These are phyloP conservation scores for Scheffersomyces stambukii DNA, from an alignment of 1,139 yeast genomes.

Conservation along the genomic window DNA sequence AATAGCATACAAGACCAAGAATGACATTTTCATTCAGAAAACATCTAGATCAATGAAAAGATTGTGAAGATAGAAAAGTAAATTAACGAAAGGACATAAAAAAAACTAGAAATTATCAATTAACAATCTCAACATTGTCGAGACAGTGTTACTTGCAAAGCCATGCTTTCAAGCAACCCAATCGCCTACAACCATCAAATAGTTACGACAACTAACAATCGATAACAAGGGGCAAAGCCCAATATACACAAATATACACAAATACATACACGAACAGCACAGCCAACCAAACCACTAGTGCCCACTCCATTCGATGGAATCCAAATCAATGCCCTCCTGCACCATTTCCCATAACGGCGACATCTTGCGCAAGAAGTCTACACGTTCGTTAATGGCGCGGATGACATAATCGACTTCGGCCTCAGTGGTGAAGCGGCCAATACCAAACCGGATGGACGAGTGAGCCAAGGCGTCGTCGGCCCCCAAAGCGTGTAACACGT, in stretches of 20 bases:
- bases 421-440: constrained; percentile 96
- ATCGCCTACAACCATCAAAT: no score
- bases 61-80: no score
- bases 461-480: constrained; percentile 98
- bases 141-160: no score
- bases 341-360: constrained; percentile 99
- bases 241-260: constrained; percentile 2
- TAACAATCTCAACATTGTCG: no score
- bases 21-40: no score
- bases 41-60: no score
- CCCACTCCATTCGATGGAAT: constrained; percentile 96
- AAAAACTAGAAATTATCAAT: no score
- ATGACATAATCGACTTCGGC: constrained; percentile 92
- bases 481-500: constrained; percentile 93
- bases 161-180: no score
- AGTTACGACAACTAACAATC: neutral
- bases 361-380: constrained; percentile 84
- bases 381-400: constrained; percentile 83
- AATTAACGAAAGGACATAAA: no score
- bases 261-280: constrained; percentile 2
- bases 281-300: constrained; percentile 34
- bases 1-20: no score
- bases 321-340: constrained; percentile 94
- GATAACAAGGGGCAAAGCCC: no score
- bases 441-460: constrained; percentile 93